A percentile compares a stretch with the other conserved stretches of the same genome.
Conservation (phyloP, 2,329 filamentous ascomycete genomes). For the Tolypocladium ovalisporum region DNA sequence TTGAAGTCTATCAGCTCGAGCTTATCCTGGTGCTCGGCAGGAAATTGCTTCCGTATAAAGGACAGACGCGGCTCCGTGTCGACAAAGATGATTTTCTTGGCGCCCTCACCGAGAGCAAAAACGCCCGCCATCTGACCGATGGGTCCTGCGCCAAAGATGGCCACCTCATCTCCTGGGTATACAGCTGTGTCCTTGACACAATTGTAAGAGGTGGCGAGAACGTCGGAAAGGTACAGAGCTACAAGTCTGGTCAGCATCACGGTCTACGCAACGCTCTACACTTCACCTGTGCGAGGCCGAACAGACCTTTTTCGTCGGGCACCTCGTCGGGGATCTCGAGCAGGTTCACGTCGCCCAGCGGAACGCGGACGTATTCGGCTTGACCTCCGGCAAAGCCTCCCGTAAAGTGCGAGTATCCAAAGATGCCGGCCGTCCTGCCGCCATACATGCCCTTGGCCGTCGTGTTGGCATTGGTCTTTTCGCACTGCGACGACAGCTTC, state of each 20-base stretch:
- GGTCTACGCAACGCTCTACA: no score
- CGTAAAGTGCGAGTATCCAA: constrained; percentile 68
- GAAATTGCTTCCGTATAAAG: constrained; percentile 53
- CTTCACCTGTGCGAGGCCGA: neutral
- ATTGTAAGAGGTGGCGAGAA: constrained; percentile 70
- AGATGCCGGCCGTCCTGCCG: constrained; percentile 61
- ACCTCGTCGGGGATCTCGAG: constrained; percentile 68
- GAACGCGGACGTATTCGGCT: constrained; percentile 77
- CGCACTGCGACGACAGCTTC: constrained; percentile 70
- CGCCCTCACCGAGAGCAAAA: constrained; percentile 66
- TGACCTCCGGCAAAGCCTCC: constrained; percentile 83
- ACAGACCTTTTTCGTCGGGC: constrained; percentile 64
- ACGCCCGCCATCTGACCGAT: constrained; percentile 77
- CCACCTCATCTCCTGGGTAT: constrained; percentile 65
- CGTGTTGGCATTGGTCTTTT: constrained; percentile 66
- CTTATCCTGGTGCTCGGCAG: constrained; percentile 34
- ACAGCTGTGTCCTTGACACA: constrained; percentile 75
- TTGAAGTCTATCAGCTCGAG: constrained; percentile 62
- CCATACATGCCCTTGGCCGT: constrained; percentile 69
- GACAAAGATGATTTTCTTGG: constrained; percentile 65
- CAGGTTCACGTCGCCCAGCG: constrained; percentile 70
- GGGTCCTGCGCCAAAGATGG: constrained; percentile 76
- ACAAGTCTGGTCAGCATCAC: neutral
- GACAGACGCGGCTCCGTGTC: constrained; percentile 63
- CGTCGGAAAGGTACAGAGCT: constrained; percentile 68